Evolutionary conservation across 352 stramenopile species (phyloP), one percentile per base, ranked within the genome.

Genomic region (Aphanomyces astaci): DNA sequence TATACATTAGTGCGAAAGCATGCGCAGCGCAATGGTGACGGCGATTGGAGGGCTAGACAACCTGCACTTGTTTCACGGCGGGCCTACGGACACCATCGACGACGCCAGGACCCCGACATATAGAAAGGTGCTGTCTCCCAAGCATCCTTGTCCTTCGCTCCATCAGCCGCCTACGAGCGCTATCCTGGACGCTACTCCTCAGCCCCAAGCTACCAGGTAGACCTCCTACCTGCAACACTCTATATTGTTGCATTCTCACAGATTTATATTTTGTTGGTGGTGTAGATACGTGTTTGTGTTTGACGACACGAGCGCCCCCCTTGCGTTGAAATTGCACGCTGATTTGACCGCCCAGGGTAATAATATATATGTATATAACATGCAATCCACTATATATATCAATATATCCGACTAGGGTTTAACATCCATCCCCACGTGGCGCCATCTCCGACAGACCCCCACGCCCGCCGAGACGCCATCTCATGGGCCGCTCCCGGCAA

Each of bases 401-500:
- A n/a, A n/a, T n/a, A n/a, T n/a, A n/a, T n/a, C n/a, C 48, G 22
- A 7, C 7, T 36, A 68, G 62, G 62, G 24, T 68, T 68, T 46
- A 27, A 32, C 15, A 59, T 68, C 36, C 62, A 68, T 48, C 27
- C 62, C 10, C 62, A 60, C 25, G 24, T 51, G 9, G 45, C 31
- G 22, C 62, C 43, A n/a, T 68, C 62, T 0, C 62, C 62, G 19
- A 9, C 39, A 25, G 39, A 59, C 2, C 62, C 62, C 10, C 62
- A 68, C 39, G 62, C 62, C 24, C 62, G 62, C 1, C 62, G 62
- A 52, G 81, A 89, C 45, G 83, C 79, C 22, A 64, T 91, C 1
- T 63, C 75, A 13, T 91, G 83, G 83, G 80, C 81, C 22, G 73
- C 79, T 3, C 72, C 71, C 0, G 82, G 83, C 40, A 91, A 90